Percentiles rank a stretch among this genome's conserved stretches.
Conservation (phyloP, 75 land plant genomes). For the Gnetum montanum region DNA sequence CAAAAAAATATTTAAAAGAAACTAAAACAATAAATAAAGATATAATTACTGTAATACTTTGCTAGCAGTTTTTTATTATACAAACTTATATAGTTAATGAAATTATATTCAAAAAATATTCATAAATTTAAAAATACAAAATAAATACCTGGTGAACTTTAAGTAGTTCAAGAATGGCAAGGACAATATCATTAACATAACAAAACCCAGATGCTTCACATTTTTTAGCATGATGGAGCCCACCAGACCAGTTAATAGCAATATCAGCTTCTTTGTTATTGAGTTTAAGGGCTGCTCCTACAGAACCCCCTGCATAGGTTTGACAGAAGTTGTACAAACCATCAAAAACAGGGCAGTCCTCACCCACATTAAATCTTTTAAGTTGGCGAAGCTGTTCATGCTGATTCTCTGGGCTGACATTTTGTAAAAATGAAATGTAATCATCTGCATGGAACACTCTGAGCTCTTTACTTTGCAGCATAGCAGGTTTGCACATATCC, state of each 20-base stretch:
- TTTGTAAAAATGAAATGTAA: constrained; percentile 39
- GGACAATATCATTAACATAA: constrained; percentile 46
- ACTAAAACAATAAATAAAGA: too few species aligned
- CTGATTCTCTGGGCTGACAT: constrained; percentile 31
- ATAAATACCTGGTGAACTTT: constrained; percentile 25
- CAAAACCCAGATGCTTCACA: constrained; percentile 54
- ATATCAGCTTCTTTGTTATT: constrained; percentile 33
- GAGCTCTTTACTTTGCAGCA: constrained; percentile 25
- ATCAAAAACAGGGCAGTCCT: constrained; percentile 45
- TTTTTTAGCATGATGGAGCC: constrained; percentile 50
- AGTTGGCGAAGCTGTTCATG: constrained; percentile 6
- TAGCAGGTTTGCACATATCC: constrained; percentile 28
- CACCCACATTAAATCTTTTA: constrained; percentile 27
- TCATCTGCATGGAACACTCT: constrained; percentile 39
- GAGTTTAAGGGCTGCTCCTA: constrained; percentile 39
- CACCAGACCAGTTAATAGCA: constrained; percentile 50
- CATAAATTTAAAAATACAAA: too few species aligned
- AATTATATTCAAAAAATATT: too few species aligned
- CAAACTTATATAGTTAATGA: too few species aligned
- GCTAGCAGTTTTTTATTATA: too few species aligned
- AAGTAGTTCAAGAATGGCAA: constrained; percentile 46
- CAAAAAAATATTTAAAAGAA: too few species aligned
- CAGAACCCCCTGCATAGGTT: constrained; percentile 42
- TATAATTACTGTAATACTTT: too few species aligned
- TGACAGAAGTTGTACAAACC: constrained; percentile 40